Percentiles rank a stretch among this genome's conserved stretches.
Conservation (phyloP, 176 grass and related monocot species). For the Cenchrus americanus region DNA sequence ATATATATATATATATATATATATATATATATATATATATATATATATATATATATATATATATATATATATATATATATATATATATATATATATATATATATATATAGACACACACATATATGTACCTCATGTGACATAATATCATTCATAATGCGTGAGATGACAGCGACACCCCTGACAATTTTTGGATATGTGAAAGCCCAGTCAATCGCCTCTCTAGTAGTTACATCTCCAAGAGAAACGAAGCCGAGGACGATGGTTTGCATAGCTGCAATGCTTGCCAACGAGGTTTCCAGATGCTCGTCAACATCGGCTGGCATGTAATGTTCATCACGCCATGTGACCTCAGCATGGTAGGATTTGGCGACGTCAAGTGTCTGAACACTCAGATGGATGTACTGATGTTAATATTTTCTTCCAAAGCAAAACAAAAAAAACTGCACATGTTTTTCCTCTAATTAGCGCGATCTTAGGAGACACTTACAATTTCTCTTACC, state of each 20-base stretch:
- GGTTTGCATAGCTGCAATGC: not conserved
- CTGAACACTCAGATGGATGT: not conserved
- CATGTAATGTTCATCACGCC: not conserved
- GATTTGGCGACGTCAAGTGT: not conserved
- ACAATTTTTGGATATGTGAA: constrained; percentile 6
- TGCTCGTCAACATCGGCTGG: not conserved
- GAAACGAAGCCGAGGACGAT: not conserved
- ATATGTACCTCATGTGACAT: not conserved
- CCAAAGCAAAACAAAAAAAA: too few relatives aligned
- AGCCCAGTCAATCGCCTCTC: not conserved
- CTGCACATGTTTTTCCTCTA: too few relatives aligned
- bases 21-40: too few relatives aligned
- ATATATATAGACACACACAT: too few relatives aligned
- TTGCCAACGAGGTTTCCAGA: not conserved
- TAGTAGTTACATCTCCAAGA: not conserved
- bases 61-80: too few relatives aligned
- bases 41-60: too few relatives aligned
- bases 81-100: too few relatives aligned
- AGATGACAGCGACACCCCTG: not conserved
- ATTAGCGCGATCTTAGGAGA: too few relatives aligned
- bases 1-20: too few relatives aligned
- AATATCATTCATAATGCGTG: not conserved
- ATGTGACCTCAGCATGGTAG: not conserved
- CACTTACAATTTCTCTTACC: too few relatives aligned
- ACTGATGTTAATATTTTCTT: too few relatives aligned